phyloP scores from a whole-genome alignment of 352 stramenopile genomes.

The Blastocystis sp. region DNA sequence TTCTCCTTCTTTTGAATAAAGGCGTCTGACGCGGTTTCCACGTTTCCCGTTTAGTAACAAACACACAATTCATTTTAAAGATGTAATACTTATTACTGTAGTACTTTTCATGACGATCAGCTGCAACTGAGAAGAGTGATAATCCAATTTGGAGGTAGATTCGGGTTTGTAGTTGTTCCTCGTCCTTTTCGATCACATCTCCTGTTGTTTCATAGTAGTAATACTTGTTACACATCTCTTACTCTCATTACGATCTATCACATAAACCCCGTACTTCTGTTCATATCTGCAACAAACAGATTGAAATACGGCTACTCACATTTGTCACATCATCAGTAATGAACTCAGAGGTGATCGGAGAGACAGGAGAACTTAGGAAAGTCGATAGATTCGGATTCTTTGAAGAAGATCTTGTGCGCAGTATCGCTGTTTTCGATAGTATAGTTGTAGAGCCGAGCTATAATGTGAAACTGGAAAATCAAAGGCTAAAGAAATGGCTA shows the following conservation, averaged over 20 bases:
- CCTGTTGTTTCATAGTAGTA: too few species aligned
- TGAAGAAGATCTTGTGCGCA: neutral
- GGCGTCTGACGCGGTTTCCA: neutral
- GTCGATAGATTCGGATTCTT: constrained; percentile 59
- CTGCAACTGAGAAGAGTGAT: too few species aligned
- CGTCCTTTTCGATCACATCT: too few species aligned
- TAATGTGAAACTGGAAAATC: constrained; percentile 28
- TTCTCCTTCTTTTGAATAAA: neutral
- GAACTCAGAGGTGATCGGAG: constrained; percentile 8
- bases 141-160: too few species aligned
- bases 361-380: neutral
- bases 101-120: neutral
- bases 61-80: too few species aligned
- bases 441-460: neutral
- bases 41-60: neutral
- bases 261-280: too few species aligned
- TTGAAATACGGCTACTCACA: neutral
- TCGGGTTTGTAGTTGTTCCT: too few species aligned
- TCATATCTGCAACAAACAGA: too few species aligned
- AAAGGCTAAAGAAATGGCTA: constrained; percentile 40
- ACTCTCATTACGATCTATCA: too few species aligned
- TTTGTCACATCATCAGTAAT: neutral
- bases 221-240: too few species aligned
- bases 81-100: neutral
- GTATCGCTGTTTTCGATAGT: neutral